Base-by-base conservation (phyloP, 257 asterid genomes). In the Solanum phureja region DNA sequence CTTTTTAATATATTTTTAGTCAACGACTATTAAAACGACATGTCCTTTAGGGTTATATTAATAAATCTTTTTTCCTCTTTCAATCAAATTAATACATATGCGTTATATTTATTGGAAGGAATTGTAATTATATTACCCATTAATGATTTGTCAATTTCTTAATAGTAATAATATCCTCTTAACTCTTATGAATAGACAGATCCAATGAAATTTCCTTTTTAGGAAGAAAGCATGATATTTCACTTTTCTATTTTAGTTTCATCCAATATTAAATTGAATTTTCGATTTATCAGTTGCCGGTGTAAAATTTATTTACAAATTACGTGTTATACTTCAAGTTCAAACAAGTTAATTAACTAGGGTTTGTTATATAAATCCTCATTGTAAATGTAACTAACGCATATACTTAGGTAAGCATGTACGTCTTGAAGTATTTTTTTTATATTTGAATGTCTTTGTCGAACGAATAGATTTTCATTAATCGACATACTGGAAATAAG, bases 61-160 rank as follows among this genome's bases (percentile, higher is more conserved):
- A 60, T 60, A 21, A 21, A 21, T 8, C 2, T 21, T 60, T 56
- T 60, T 8, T 3, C 13, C 12, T 8, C 68, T 21, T 60, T 21
- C 24, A 60, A 7, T 56, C 64, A 56, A 56, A 56, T 56, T 56
- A 40, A 40, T 9, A 40, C 46, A 40, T 40, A 40, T 40, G 46
- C 46, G 3, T 40, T 40, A 40, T 42, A 56, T 56, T 56, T 19
- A 19, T 56, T 52, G 62, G 62, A 52, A 52, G 3, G 23, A 49
- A 52, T 52, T 19, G 24, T 56, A 19, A 56, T 56, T 56, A 56
- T 1, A 18, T 56, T 56, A 18, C 64, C 24, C 64, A 56, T 56
- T 56, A 56, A 56, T 69, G 42, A 72, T 72, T 72, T 72, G 79
- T 72, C 79, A 72, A 72, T 33, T 72, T 23, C n/a, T 52, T 33